phyloP scores from a whole-genome alignment of 169 alveolate species.

The Plasmodium falciparum region DNA sequence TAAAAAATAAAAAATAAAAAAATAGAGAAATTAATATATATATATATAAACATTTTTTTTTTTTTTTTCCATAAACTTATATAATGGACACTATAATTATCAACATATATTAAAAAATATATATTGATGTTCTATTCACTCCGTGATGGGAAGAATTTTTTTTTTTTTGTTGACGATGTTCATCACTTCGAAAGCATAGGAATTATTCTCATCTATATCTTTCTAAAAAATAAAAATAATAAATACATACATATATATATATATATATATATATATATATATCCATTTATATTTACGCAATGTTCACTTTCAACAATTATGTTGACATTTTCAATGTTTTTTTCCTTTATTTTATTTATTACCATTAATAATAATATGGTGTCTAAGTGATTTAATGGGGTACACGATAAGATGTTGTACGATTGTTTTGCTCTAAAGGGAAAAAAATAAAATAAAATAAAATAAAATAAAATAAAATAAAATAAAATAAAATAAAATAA shows the following conservation, averaged over 20 bases:
- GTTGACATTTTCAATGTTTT: neutral
- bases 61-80: too few relatives aligned
- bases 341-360: constrained; percentile 9
- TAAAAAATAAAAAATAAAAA: too few relatives aligned
- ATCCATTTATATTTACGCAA: neutral
- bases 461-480: too few relatives aligned
- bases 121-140: neutral
- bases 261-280: constrained; percentile 4
- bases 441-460: too few relatives aligned
- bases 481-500: too few relatives aligned
- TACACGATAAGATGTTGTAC: constrained; percentile 32
- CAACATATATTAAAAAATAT: too few relatives aligned
- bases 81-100: too few relatives aligned
- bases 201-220: neutral
- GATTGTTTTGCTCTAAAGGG: constrained; percentile 13
- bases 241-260: neutral
- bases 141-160: constrained; percentile 25
- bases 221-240: constrained; percentile 10
- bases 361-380: constrained; percentile 42
- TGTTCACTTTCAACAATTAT: neutral
- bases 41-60: too few relatives aligned
- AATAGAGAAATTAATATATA: too few relatives aligned
- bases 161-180: constrained; percentile 46
- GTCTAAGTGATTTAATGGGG: constrained; percentile 62
- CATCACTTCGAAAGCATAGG: constrained; percentile 35